phyloP scores from a whole-genome alignment of 352 stramenopile genomes.

The Pythium brachiatum region DNA sequence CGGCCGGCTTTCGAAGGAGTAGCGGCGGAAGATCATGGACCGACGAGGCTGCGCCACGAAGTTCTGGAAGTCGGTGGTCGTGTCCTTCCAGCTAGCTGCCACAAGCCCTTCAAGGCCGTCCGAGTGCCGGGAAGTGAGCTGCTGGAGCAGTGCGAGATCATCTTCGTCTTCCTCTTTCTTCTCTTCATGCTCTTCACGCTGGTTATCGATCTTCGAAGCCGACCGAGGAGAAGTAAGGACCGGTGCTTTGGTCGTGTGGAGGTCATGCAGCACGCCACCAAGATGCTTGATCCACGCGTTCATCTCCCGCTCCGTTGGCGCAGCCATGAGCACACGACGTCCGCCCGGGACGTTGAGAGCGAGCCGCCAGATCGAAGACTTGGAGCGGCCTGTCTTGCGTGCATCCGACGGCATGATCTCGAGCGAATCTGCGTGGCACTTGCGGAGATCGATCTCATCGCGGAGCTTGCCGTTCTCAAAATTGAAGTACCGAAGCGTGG shows the following conservation, averaged over 20 bases:
- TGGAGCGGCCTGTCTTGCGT: constrained; percentile 70
- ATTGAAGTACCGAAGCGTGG: constrained; percentile 68
- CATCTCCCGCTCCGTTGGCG: constrained; percentile 81
- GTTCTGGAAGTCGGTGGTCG: constrained; percentile 24
- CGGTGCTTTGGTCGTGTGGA: background rate
- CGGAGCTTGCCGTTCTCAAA: constrained; percentile 79
- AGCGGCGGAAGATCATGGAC: constrained; percentile 18
- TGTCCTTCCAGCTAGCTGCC: constrained; percentile 2
- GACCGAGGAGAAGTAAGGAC: background rate
- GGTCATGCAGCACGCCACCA: background rate
- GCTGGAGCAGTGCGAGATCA: background rate
- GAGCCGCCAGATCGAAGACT: constrained; percentile 76
- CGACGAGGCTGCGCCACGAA: constrained; percentile 22
- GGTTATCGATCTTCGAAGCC: background rate
- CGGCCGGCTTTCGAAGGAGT: background rate
- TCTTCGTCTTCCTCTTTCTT: constrained; percentile 4
- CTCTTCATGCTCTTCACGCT: background rate
- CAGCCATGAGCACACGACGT: constrained; percentile 59
- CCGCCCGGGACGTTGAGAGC: constrained; percentile 56
- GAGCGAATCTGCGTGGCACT: constrained; percentile 57
- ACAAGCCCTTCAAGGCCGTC: background rate
- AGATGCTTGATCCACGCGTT: constrained; percentile 84
- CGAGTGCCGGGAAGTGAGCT: background rate
- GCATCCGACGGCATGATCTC: constrained; percentile 79
- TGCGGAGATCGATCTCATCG: constrained; percentile 63